Percentiles rank a stretch among this genome's conserved stretches.
Evolutionary conservation across 352 stramenopile genomes (phyloP).

Genomic region (Plasmopara viticola): DNA sequence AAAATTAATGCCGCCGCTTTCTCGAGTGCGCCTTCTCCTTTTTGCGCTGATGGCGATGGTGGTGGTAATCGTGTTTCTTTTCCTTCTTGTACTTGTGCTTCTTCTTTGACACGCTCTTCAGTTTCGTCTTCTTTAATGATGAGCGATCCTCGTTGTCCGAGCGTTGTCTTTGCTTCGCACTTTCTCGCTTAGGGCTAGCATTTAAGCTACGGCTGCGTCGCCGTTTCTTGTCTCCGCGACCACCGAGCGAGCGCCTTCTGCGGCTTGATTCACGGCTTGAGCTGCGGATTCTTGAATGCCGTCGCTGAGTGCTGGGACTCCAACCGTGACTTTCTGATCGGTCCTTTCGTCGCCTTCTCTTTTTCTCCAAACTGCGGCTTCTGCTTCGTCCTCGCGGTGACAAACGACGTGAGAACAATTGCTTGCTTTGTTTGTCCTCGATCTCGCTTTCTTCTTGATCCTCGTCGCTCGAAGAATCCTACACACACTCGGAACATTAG

Average conservation of each 20-base stretch:
- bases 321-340: constrained; percentile 20
- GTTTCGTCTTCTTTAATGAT: constrained; percentile 32
- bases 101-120: constrained; percentile 27
- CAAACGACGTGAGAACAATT: constrained; percentile 11
- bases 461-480: constrained; percentile 46
- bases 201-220: constrained; percentile 18
- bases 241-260: constrained; percentile 8
- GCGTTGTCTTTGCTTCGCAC: constrained; percentile 11
- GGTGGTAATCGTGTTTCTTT: constrained; percentile 34
- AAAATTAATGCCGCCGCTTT: constrained; percentile 17
- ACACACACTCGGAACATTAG: constrained; percentile 6
- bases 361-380: constrained; percentile 26
- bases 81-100: constrained; percentile 46
- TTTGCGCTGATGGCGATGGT: constrained; percentile 19
- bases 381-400: constrained; percentile 26
- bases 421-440: constrained; percentile 16
- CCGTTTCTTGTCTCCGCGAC: constrained; percentile 12
- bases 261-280: constrained; percentile 8
- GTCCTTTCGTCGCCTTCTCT: constrained; percentile 9
- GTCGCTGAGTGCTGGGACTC: constrained; percentile 12
- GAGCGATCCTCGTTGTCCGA: constrained; percentile 15
- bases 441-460: constrained; percentile 42
- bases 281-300: constrained; percentile 22
- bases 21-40: constrained; percentile 23
- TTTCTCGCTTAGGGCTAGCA: constrained; percentile 9